Percentiles rank a stretch among this genome's conserved stretches.
Conservation (phyloP, 305 asterid genomes). For the Rubia tinctorum region DNA sequence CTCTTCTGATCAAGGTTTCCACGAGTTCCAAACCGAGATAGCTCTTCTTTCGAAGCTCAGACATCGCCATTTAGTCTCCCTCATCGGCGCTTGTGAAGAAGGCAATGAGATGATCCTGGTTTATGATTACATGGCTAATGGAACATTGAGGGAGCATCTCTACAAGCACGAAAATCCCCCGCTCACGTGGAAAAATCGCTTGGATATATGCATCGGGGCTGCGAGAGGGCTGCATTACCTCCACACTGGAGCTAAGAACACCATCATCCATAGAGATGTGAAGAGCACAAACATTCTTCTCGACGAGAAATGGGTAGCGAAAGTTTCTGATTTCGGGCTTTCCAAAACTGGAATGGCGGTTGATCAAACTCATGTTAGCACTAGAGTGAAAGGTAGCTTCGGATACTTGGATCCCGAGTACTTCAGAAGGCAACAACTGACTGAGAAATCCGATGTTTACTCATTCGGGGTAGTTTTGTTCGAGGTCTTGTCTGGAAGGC, state of each 20-base stretch:
- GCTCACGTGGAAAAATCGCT: conserved; percentile 54
- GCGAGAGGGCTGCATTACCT: conserved; percentile 66
- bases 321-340: conserved; percentile 64
- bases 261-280: conserved; percentile 65
- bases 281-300: conserved; percentile 54
- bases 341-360: conserved; percentile 48
- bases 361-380: conserved; percentile 69
- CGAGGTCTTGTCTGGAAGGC: conserved; percentile 62
- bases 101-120: conserved; percentile 70
- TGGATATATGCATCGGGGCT: conserved; percentile 64
- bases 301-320: conserved; percentile 49
- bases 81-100: conserved; percentile 77
- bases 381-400: conserved; percentile 75
- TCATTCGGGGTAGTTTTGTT: conserved; percentile 44
- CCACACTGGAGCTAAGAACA: conserved; percentile 57
- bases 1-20: conserved; percentile 57
- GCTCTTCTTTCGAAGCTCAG: conserved; percentile 69
- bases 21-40: conserved; percentile 74
- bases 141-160: conserved; percentile 66
- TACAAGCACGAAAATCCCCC: conserved; percentile 30
- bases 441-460: conserved; percentile 35
- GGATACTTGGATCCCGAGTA: conserved; percentile 65
- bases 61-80: conserved; percentile 66
- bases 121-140: conserved; percentile 73
- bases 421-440: conserved; percentile 32